Base-by-base conservation (phyloP, 2,329 filamentous ascomycete species). In the Exserohilum rostratum region DNA sequence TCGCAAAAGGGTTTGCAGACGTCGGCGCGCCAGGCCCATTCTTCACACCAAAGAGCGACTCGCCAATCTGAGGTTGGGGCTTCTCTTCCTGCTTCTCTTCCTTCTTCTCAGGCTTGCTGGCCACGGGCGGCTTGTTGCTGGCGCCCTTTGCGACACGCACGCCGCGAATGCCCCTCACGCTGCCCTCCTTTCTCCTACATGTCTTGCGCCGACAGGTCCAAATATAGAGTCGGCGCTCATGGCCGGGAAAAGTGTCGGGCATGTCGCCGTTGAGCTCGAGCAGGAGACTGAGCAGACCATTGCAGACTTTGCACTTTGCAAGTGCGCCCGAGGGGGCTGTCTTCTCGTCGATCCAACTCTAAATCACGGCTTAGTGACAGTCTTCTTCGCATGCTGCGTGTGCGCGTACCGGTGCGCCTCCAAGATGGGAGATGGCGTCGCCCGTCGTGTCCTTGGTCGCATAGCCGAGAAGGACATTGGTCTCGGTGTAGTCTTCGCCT, bases 201-300 rank as follows among this genome's bases (percentile, higher is more conserved):
- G 85, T 80, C 73, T 90, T 90, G 62, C 85, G 83, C 55, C 87
- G 84, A 75, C 95, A 99, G 15, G 85, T 85, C 74, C 96, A 92
- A 11, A 99, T 82, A 70, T 97, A 98, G 15, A 99, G 74, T 58
- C 93, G 86, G 64, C 95, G 84, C 69, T 97, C 91, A 76, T 98
- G 91, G 51, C 88, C 87, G 1, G 92, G 90, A 69, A 96, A 97
- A 44, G 86, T 83, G 50, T 93, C 89, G 12, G 92, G 93, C 3
- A 98, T 83, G 72, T 97, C 92, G 67, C 87, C 93, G 76, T 99
- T 91, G 25, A 99, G 84, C 76, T 99, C 92, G 42, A 99, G 84
- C 3, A 99, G 84, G 10, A 98, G 83, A 1, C 86, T 87, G 85
- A 97, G 91, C 47, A 91, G 77, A 47, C 87, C 85, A 63, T 91